phyloP scores from a whole-genome alignment of 176 grass and related monocot species.

The Musa beccarii region DNA sequence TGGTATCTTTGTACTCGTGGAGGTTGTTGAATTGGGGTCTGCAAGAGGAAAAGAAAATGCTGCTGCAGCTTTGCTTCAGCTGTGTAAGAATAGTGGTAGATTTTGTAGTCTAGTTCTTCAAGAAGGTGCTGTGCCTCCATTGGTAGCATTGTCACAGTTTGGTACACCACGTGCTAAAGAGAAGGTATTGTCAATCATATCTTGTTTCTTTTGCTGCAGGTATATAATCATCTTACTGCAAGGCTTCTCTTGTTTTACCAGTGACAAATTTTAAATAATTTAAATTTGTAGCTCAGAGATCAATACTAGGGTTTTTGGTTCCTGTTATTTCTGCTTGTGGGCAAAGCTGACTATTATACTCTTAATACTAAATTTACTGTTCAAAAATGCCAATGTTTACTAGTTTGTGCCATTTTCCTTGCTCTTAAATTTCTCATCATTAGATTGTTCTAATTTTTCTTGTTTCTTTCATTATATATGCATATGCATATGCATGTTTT shows the following conservation, averaged over 20 bases:
- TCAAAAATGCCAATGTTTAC: too few species aligned
- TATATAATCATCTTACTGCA: background rate
- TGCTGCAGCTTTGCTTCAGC: conserved; percentile 56
- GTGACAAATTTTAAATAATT: background rate
- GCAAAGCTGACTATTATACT: too few species aligned
- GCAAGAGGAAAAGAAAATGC: conserved; percentile 67
- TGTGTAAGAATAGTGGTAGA: conserved; percentile 54
- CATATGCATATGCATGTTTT: too few species aligned
- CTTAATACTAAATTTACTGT: too few species aligned
- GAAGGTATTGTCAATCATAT: conserved; percentile 36
- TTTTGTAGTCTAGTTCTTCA: conserved; percentile 65
- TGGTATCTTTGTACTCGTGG: conserved; percentile 52
- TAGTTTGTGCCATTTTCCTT: too few species aligned
- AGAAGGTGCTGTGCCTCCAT: conserved; percentile 66
- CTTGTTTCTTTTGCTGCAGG: conserved; percentile 5
- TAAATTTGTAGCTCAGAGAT: background rate
- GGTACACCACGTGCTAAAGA: conserved; percentile 74
- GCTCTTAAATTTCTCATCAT: too few species aligned
- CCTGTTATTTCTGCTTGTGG: too few species aligned
- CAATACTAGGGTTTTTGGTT: too few species aligned
- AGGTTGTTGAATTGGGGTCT: conserved; percentile 83
- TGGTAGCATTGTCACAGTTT: conserved; percentile 60
- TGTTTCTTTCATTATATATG: too few species aligned
- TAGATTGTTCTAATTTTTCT: too few species aligned
- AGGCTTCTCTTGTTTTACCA: background rate